A percentile compares a stretch with the other conserved stretches of the same genome.
These are phyloP conservation scores for Westerdykella aurantiaca DNA, from an alignment of 2,329 filamentous ascomycete species.

Conservation along the genomic window DNA sequence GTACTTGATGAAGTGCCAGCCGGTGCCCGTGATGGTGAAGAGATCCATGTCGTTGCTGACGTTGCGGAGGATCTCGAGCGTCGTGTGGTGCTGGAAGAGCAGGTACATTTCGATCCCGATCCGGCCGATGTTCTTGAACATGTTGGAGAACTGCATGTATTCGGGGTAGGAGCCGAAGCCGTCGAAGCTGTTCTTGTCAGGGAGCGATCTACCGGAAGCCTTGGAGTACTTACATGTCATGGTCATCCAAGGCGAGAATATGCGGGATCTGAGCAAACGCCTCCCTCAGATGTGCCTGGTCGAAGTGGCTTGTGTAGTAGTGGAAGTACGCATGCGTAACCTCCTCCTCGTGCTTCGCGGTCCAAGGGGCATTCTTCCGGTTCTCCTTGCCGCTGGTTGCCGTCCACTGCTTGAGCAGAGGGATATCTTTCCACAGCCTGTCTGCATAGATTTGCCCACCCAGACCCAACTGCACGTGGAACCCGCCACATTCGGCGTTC, in stretches of 20 bases:
- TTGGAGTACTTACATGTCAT: constrained; percentile 78
- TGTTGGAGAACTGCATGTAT: constrained; percentile 95
- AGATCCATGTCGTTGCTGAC: constrained; percentile 83
- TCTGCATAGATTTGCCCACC: constrained; percentile 96
- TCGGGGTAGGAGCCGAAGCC: constrained; percentile 96
- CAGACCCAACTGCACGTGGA: constrained; percentile 86
- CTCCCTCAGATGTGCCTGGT: constrained; percentile 89
- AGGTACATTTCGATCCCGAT: constrained; percentile 97
- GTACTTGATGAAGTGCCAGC: constrained; percentile 98
- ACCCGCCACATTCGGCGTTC: constrained; percentile 91
- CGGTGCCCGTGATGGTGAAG: constrained; percentile 93
- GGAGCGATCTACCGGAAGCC: no score
- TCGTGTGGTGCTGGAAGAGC: constrained; percentile 97
- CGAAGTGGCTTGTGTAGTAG: constrained; percentile 97
- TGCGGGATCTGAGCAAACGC: constrained; percentile 97
- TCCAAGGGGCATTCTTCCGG: constrained; percentile 85
- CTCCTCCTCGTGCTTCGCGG: constrained; percentile 89
- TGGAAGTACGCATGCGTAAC: constrained; percentile 96
- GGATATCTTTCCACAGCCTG: constrained; percentile 91
- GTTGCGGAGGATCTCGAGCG: constrained; percentile 84
- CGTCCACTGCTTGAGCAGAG: constrained; percentile 90
- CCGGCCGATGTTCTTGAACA: constrained; percentile 97
- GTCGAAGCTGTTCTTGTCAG: constrained; percentile 63
- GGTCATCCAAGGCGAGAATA: constrained; percentile 86
- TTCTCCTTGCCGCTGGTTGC: constrained; percentile 89